phyloP scores from a whole-genome alignment of 2,329 filamentous ascomycete genomes.

The Bipolaris gigantea region DNA sequence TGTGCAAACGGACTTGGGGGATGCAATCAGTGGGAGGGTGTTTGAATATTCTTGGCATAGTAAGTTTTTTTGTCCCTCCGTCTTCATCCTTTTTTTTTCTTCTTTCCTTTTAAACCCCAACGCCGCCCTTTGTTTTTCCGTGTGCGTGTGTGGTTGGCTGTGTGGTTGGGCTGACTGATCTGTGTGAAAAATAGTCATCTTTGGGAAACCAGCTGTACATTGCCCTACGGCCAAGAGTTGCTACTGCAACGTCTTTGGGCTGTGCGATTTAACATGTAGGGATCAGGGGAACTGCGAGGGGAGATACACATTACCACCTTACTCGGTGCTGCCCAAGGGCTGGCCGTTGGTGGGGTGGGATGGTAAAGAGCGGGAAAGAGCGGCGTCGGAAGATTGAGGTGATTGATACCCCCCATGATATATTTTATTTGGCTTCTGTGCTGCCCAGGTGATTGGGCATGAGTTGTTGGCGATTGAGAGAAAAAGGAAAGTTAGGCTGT shows the following conservation, averaged over 20 bases:
- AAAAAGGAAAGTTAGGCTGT: too few species aligned
- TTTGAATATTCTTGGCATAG: slow-evolving; percentile 65
- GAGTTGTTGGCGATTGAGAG: too few species aligned
- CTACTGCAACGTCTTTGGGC: slow-evolving; percentile 68
- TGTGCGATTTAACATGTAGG: slow-evolving; percentile 55
- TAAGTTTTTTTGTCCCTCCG: slow-evolving; percentile 33
- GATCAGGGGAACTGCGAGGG: slow-evolving; percentile 55
- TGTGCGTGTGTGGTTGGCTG: too few species aligned
- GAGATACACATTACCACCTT: slow-evolving; percentile 63
- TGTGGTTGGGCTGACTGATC: not conserved
- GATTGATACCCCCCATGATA: too few species aligned
- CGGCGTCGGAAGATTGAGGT: slow-evolving; percentile 25
- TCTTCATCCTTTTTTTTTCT: too few species aligned
- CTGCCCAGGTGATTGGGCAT: not conserved
- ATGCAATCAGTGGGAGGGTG: slow-evolving; percentile 56
- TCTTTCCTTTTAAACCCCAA: too few species aligned
- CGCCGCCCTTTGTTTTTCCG: too few species aligned
- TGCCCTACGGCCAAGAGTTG: slow-evolving; percentile 65
- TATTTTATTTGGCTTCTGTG: too few species aligned
- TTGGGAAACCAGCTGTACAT: slow-evolving; percentile 51
- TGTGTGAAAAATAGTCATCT: slow-evolving; percentile 36
- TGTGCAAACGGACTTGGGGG: slow-evolving; percentile 49
- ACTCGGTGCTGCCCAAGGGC: slow-evolving; percentile 59
- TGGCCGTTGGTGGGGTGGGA: slow-evolving; percentile 64
- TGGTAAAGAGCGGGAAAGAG: slow-evolving; percentile 37